Evolutionary conservation across 306 rosid species (phyloP).

Genomic region (Hippophae gyantsensis): DNA sequence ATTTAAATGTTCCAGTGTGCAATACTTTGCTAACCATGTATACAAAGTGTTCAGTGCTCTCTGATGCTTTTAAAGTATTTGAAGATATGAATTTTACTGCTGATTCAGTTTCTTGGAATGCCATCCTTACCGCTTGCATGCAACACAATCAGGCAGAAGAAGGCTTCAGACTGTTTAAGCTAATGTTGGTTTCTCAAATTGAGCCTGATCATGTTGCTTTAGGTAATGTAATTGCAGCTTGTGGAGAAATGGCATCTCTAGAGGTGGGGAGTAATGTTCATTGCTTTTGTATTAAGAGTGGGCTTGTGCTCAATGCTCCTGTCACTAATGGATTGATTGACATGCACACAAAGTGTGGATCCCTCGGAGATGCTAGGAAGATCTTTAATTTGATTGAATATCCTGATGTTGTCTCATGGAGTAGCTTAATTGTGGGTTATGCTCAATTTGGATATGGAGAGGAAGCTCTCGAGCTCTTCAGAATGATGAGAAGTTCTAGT

Average conservation of each 20-base stretch:
- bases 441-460: conserved; percentile 60
- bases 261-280: conserved; percentile 63
- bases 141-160: conserved; percentile 53
- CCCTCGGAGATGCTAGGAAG: conserved; percentile 43
- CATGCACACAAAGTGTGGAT: conserved; percentile 77
- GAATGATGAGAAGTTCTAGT: conserved; percentile 37
- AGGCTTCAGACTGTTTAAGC: conserved; percentile 39
- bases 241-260: conserved; percentile 53
- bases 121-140: conserved; percentile 53
- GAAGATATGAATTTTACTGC: conserved; percentile 27
- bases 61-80: conserved; percentile 44
- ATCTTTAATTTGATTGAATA: conserved; percentile 38
- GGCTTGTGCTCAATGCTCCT: conserved; percentile 41
- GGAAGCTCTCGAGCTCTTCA: conserved; percentile 57
- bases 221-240: conserved; percentile 46
- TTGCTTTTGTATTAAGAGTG: conserved; percentile 50
- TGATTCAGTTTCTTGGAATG: conserved; percentile 66
- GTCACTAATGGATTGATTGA: conserved; percentile 63
- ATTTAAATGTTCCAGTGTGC: conserved; percentile 31
- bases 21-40: conserved; percentile 61
- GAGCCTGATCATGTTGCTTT: conserved; percentile 51
- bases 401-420: conserved; percentile 70
- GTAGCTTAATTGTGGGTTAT: conserved; percentile 69
- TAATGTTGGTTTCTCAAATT: conserved; percentile 41
- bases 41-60: conserved; percentile 51